phyloP scores from a whole-genome alignment of 108 stramenopile species.

The Skeletonema tropicum region DNA sequence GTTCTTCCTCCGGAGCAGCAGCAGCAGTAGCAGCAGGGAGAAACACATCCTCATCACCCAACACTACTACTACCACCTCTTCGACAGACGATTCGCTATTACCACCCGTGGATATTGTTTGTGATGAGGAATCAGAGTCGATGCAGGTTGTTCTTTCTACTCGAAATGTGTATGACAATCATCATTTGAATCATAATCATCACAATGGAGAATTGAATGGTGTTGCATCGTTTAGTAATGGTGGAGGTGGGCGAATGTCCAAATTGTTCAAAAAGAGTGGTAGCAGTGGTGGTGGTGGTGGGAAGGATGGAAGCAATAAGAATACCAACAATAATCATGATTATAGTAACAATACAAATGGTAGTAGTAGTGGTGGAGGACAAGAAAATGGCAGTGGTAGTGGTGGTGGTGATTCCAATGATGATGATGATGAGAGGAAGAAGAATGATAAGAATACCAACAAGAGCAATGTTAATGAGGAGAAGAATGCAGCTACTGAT shows the following conservation, averaged over 20 bases:
- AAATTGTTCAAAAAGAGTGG: slow-evolving; percentile 7
- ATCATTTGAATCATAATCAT: too few relatives aligned
- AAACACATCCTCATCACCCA: background rate
- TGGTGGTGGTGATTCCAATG: slow-evolving; percentile 8
- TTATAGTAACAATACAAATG: too few relatives aligned
- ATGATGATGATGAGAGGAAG: slow-evolving; percentile 17
- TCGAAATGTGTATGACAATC: too few relatives aligned
- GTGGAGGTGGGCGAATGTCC: background rate
- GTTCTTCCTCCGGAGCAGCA: too few relatives aligned
- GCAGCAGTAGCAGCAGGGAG: too few relatives aligned
- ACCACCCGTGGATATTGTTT: background rate
- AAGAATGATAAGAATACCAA: slow-evolving; percentile 3
- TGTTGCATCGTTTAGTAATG: background rate
- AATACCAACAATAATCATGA: too few relatives aligned
- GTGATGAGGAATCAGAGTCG: slow-evolving; percentile 15
- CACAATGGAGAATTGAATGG: too few relatives aligned
- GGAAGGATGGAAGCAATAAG: slow-evolving; percentile 1
- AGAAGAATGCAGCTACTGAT: background rate
- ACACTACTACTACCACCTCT: background rate
- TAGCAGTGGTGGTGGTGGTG: too few relatives aligned
- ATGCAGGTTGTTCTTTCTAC: slow-evolving; percentile 19
- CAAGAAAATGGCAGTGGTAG: background rate
- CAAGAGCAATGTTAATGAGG: background rate
- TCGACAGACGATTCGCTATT: background rate
- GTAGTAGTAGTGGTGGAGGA: too few relatives aligned